Evolutionary conservation across 148 eudicot species (phyloP).

Genomic region (Persicaria tinctoria): DNA sequence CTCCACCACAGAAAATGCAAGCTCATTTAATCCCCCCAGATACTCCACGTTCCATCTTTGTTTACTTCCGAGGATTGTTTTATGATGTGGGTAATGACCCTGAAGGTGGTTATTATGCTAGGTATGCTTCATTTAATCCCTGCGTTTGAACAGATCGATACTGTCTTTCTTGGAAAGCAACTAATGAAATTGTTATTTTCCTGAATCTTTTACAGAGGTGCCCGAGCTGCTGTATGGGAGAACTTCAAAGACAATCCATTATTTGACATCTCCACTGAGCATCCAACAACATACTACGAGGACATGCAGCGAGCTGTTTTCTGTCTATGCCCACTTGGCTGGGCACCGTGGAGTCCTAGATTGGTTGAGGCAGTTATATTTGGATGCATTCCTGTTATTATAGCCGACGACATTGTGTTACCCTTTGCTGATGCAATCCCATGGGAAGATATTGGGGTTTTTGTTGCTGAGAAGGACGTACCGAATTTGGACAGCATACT

Average conservation of each 20-base stretch:
- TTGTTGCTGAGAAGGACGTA: constrained; percentile 85
- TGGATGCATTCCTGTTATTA: constrained; percentile 95
- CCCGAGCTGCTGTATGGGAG: constrained; percentile 97
- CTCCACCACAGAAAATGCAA: constrained; percentile 99
- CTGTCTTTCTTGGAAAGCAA: not conserved
- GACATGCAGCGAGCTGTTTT: constrained; percentile 98
- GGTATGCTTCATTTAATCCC: constrained; percentile 29
- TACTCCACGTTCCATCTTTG: constrained; percentile 94
- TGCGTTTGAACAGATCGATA: not conserved
- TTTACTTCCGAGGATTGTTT: constrained; percentile 94
- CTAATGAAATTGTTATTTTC: not conserved
- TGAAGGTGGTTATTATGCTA: constrained; percentile 98
- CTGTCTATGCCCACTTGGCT: constrained; percentile 93
- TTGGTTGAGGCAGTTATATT: constrained; percentile 94
- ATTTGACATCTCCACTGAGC: constrained; percentile 98
- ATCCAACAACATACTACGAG: constrained; percentile 92
- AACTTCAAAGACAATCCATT: constrained; percentile 96
- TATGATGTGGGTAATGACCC: constrained; percentile 99
- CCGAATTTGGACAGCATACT: constrained; percentile 81
- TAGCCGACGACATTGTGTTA: constrained; percentile 90
- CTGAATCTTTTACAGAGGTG: constrained; percentile 52
- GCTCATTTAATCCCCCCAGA: constrained; percentile 83
- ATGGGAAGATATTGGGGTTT: constrained; percentile 96
- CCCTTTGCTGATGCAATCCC: constrained; percentile 99
- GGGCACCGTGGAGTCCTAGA: constrained; percentile 99